Percentiles rank a stretch among this genome's conserved stretches.
These are phyloP conservation scores for Triangularia setosa DNA, from an alignment of 2,329 filamentous ascomycete species.

Conservation along the genomic window DNA sequence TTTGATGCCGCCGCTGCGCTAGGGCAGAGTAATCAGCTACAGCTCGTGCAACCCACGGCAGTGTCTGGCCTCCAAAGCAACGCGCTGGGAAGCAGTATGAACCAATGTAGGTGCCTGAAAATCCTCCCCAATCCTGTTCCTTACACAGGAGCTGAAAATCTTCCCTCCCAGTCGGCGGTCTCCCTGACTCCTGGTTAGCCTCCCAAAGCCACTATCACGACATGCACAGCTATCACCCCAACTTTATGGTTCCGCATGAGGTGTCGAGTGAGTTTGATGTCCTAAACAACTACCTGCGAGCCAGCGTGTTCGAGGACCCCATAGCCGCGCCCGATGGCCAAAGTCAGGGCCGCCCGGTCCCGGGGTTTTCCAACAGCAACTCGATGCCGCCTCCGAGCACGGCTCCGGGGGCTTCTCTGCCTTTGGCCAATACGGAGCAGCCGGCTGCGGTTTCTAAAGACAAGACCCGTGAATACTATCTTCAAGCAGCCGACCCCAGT, in stretches of 20 bases:
- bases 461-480: conserved; percentile 81
- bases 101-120: conserved; percentile 63
- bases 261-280: conserved; percentile 96
- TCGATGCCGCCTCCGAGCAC: conserved; percentile 34
- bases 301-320: conserved; percentile 81
- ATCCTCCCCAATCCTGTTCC: conserved; percentile 7
- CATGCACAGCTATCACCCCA: conserved; percentile 89
- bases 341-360: conserved; percentile 46
- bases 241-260: conserved; percentile 90
- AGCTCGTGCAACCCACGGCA: conserved; percentile 68
- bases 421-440: conserved; percentile 45
- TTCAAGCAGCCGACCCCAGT: conserved; percentile 92
- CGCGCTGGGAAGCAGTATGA: conserved; percentile 57
- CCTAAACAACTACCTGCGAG: conserved; percentile 93
- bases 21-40: conserved; percentile 52
- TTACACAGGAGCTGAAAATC: conserved; percentile 23
- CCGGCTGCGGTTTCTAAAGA: conserved; percentile 61
- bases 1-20: conserved; percentile 43
- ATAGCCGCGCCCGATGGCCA: conserved; percentile 67
- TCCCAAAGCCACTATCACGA: conserved; percentile 84
- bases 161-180: conserved; percentile 61
- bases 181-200: conserved; percentile 76
- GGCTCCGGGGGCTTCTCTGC: conserved; percentile 43
- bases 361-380: conserved; percentile 36
- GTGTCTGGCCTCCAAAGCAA: conserved; percentile 64